These are phyloP conservation scores for Leccinum fallax DNA, from an alignment of 1,284 basidiomycete species.

Conservation along the genomic window DNA sequence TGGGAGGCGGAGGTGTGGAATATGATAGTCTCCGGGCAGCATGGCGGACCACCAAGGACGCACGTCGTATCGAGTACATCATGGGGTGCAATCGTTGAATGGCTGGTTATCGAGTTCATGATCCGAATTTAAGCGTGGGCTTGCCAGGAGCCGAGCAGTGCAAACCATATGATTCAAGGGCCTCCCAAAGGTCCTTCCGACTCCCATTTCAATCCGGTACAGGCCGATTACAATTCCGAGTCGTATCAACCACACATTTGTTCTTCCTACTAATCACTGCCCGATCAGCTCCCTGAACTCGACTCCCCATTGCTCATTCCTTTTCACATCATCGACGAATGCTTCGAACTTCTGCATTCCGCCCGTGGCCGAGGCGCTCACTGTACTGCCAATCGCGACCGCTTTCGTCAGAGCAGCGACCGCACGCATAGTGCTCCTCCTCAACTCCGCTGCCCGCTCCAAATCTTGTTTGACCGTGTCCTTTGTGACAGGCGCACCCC, in stretches of 20 bases:
- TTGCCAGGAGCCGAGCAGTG: not conserved
- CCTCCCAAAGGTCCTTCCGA: slow-evolving; percentile 22
- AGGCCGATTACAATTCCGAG: not conserved
- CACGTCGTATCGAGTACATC: slow-evolving; percentile 21
- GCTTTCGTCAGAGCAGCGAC: slow-evolving; percentile 84
- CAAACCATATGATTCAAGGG: not conserved
- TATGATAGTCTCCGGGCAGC: slow-evolving; percentile 3
- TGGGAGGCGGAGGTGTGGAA: slow-evolving; percentile 1
- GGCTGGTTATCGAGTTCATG: not conserved
- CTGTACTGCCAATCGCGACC: slow-evolving; percentile 50
- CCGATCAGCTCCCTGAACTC: slow-evolving; percentile 66
- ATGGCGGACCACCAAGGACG: not conserved
- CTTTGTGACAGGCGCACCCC: slow-evolving; percentile 87
- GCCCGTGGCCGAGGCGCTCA: slow-evolving; percentile 51
- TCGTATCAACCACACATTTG: not conserved
- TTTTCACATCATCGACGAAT: slow-evolving; percentile 72
- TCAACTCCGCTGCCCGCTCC: slow-evolving; percentile 90
- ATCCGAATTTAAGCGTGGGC: not conserved
- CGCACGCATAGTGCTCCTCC: slow-evolving; percentile 85
- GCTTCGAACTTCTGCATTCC: slow-evolving; percentile 61
- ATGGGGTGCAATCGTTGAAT: not conserved
- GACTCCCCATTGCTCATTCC: slow-evolving; percentile 59
- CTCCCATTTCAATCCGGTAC: not conserved
- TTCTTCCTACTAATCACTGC: slow-evolving; percentile 16
- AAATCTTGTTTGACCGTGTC: slow-evolving; percentile 98